These are phyloP conservation scores for Cladosporium sp. DNA, from an alignment of 2,329 filamentous ascomycete genomes.

Conservation along the genomic window DNA sequence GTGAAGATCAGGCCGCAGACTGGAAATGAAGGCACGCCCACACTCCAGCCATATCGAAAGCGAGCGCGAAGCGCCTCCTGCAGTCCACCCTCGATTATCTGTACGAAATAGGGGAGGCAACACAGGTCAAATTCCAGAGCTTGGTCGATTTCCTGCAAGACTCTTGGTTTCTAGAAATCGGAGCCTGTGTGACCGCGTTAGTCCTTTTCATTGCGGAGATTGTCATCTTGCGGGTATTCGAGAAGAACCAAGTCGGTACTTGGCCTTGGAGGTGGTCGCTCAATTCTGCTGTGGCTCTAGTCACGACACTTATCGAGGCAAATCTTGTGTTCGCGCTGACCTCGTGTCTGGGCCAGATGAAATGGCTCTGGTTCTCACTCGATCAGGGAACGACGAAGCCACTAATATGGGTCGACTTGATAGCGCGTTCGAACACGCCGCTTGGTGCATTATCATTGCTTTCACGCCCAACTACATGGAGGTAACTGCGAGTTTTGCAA, in stretches of 20 bases:
- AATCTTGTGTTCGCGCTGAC: background rate
- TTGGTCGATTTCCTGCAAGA: background rate
- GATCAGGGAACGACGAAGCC: background rate
- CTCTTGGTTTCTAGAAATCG: background rate
- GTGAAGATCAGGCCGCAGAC: no score
- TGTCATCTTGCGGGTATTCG: background rate
- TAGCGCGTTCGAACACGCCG: background rate
- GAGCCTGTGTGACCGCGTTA: background rate
- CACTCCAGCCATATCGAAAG: no score
- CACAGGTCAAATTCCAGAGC: no score
- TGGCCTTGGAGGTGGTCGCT: background rate
- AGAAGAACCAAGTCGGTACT: background rate
- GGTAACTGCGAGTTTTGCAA: background rate
- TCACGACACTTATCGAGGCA: background rate
- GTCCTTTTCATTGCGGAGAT: background rate
- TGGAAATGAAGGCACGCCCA: no score
- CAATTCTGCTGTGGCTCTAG: background rate
- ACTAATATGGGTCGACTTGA: background rate
- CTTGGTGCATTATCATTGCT: background rate
- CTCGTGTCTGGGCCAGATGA: background rate
- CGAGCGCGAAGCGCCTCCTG: no score
- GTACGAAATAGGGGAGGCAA: no score
- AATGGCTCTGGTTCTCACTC: background rate
- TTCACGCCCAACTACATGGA: background rate
- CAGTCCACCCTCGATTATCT: no score